These are phyloP conservation scores for Pseudogymnoascus destructans DNA, from an alignment of 2,329 filamentous ascomycete genomes.

Conservation along the genomic window DNA sequence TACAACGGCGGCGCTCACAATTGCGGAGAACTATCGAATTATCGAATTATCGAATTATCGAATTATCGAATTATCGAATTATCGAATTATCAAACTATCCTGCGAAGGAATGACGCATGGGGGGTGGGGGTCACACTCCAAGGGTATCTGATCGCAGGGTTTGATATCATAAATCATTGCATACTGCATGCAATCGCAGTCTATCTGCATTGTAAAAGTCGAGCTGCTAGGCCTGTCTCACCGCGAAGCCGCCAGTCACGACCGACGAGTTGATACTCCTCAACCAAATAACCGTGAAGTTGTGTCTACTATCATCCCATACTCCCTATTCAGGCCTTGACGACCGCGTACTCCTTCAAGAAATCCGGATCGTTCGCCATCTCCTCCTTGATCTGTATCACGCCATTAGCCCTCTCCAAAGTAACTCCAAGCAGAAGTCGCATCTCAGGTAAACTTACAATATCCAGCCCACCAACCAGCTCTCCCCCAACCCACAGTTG, in stretches of 20 bases:
- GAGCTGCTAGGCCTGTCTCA: not conserved
- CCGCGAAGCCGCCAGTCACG: not conserved
- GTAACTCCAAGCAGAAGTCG: not conserved
- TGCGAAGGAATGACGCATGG: not conserved
- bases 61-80: not conserved
- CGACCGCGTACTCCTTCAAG: slow-evolving; percentile 56
- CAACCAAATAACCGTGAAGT: not conserved
- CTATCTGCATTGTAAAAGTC: not conserved
- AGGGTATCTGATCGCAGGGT: not conserved
- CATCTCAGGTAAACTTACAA: slow-evolving; percentile 49
- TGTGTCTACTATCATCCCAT: not conserved
- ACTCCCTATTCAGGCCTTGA: slow-evolving; percentile 14
- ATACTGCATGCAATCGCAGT: not conserved
- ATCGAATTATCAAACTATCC: not conserved
- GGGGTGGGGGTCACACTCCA: not conserved
- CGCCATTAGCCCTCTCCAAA: slow-evolving; percentile 11
- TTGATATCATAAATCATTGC: slow-evolving; percentile 1
- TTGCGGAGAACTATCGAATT: not conserved
- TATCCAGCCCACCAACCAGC: slow-evolving; percentile 85
- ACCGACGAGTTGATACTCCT: not conserved
- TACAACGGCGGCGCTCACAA: not conserved
- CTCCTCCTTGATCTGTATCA: slow-evolving; percentile 75
- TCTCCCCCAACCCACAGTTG: slow-evolving; percentile 89
- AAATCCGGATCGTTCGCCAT: slow-evolving; percentile 73
- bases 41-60: not conserved